Conservation (phyloP, 2,329 filamentous ascomycete species). For the Davidsoniella eucalypti region DNA sequence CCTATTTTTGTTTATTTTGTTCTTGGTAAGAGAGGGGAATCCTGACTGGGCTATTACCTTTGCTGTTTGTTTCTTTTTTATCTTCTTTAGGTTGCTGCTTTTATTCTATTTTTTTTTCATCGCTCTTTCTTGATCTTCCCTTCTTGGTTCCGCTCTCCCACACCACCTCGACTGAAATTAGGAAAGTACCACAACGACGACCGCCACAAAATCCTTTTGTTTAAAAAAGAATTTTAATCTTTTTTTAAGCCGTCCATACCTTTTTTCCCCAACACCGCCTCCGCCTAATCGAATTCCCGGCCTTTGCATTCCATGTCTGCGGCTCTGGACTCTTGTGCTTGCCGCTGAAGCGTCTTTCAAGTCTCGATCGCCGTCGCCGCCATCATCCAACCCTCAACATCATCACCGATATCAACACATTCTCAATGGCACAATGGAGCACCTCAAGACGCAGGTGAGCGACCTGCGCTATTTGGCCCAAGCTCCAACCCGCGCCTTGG, state of each 20-base stretch:
- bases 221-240: conserved; percentile 1
- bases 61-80: neutral
- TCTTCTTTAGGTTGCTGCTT: neutral
- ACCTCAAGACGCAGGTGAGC: conserved; percentile 36
- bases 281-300: neutral
- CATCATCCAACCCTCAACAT: too few species aligned
- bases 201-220: neutral
- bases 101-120: neutral
- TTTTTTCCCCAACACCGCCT: conserved; percentile 3
- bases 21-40: neutral
- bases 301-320: neutral
- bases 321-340: neutral
- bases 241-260: neutral
- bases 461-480: conserved; percentile 36
- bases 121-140: neutral
- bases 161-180: too few species aligned
- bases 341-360: too few species aligned
- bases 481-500: conserved; percentile 20
- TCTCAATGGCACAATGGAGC: conserved; percentile 28
- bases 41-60: neutral
- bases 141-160: neutral
- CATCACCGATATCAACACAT: neutral
- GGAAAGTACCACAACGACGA: too few species aligned
- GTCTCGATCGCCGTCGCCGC: neutral
- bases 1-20: neutral